phyloP scores from a whole-genome alignment of 2,329 filamentous ascomycete species.

The Fusarium nanum region DNA sequence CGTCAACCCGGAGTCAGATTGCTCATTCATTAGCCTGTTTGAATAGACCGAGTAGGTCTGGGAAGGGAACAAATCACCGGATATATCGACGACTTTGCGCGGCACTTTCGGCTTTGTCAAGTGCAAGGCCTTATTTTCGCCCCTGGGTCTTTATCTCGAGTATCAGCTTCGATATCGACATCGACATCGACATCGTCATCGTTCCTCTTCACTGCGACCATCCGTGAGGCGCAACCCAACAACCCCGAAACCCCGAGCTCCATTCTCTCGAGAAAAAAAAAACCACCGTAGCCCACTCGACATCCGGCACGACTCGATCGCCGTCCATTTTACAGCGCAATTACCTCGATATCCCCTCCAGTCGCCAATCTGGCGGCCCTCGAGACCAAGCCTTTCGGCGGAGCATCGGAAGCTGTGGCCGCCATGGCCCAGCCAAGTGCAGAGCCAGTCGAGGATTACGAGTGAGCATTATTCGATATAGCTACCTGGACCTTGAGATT shows the following conservation, averaged over 20 bases:
- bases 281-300: slow-evolving; percentile 16
- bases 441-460: slow-evolving; percentile 73
- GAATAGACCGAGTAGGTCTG: slow-evolving; percentile 15
- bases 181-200: slow-evolving; percentile 35
- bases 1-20: not conserved
- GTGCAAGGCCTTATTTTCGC: slow-evolving; percentile 34
- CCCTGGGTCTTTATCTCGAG: slow-evolving; percentile 35
- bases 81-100: slow-evolving; percentile 17
- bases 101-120: slow-evolving; percentile 31
- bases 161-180: slow-evolving; percentile 4
- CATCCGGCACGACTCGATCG: slow-evolving; percentile 18
- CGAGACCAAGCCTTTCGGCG: slow-evolving; percentile 70
- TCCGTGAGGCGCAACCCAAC: slow-evolving; percentile 13
- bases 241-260: not conserved
- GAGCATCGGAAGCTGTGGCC: slow-evolving; percentile 74
- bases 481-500: slow-evolving; percentile 1
- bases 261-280: not conserved
- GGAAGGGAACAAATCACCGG: slow-evolving; percentile 2
- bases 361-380: slow-evolving; percentile 71
- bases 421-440: slow-evolving; percentile 76
- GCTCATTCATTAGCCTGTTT: slow-evolving; percentile 17
- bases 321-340: slow-evolving; percentile 24
- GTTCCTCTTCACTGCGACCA: slow-evolving; percentile 24
- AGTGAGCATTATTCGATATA: slow-evolving; percentile 59
- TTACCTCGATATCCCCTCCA: slow-evolving; percentile 36